Conservation (phyloP, 2,329 filamentous ascomycete genomes). For the Calonectria naviculata region DNA sequence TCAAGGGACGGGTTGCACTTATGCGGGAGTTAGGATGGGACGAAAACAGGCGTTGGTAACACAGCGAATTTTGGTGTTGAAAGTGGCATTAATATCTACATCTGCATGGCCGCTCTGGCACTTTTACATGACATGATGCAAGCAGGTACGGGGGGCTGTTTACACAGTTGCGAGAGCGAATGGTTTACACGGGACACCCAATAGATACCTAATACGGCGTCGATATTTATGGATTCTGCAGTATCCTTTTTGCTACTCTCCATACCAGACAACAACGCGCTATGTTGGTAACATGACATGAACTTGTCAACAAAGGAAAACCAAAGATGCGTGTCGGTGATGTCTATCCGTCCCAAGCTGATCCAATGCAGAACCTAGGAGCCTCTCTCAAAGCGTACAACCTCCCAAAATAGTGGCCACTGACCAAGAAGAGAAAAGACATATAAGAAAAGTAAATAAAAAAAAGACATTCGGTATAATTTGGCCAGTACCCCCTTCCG, state of each 20-base stretch:
- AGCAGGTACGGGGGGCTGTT: background rate
- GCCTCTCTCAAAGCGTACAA: constrained; percentile 14
- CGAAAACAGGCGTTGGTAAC: background rate
- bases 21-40: background rate
- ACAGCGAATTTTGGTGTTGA: background rate
- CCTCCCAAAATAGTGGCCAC: constrained; percentile 2
- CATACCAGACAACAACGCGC: constrained; percentile 15
- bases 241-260: constrained; percentile 12
- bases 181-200: background rate
- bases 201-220: constrained; percentile 4
- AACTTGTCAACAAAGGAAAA: constrained; percentile 23
- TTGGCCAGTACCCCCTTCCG: constrained; percentile 32
- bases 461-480: constrained; percentile 40
- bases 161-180: background rate
- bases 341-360: constrained; percentile 25
- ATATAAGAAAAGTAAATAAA: constrained; percentile 28
- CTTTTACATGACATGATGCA: background rate
- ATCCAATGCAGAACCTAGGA: constrained; percentile 21
- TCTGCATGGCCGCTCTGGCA: background rate
- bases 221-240: constrained; percentile 10
- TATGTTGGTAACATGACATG: constrained; percentile 6
- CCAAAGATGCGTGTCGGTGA: constrained; percentile 23
- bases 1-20: background rate
- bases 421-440: background rate
- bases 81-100: background rate